These are phyloP conservation scores for Nepenthes mirabilis DNA, from an alignment of 148 eudicot genomes.

Conservation along the genomic window DNA sequence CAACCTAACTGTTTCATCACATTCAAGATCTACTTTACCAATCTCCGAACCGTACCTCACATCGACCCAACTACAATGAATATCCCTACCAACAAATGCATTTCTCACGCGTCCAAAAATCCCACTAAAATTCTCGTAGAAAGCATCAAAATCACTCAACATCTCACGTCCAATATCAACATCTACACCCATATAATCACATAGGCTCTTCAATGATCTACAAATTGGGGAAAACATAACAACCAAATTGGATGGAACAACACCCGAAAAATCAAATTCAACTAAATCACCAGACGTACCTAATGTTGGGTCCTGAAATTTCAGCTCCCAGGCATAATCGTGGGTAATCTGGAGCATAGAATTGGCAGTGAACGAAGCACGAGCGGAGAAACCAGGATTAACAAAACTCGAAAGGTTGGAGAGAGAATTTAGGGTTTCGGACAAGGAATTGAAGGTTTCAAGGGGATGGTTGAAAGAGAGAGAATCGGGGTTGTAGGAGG, in stretches of 20 bases:
- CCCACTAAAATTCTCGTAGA: conserved; percentile 21
- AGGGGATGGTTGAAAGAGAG: conserved; percentile 33
- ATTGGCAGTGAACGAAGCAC: conserved; percentile 10
- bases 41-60: conserved; percentile 19
- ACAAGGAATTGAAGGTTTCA: conserved; percentile 31
- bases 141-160: conserved; percentile 14
- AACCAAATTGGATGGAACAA: conserved; percentile 56
- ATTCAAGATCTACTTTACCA: conserved; percentile 4
- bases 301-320: conserved; percentile 9
- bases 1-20: conserved; percentile 14
- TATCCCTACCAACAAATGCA: conserved; percentile 47
- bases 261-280: conserved; percentile 4
- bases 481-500: conserved; percentile 13
- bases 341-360: conserved; percentile 51
- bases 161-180: conserved; percentile 6
- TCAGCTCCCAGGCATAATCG: conserved; percentile 51
- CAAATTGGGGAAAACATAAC: conserved; percentile 50
- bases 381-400: not conserved
- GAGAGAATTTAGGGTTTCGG: conserved; percentile 23
- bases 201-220: conserved; percentile 18
- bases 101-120: conserved; percentile 41
- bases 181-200: conserved; percentile 28
- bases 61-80: conserved; percentile 75
- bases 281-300: conserved; percentile 12
- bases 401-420: conserved; percentile 1